phyloP scores from a whole-genome alignment of 306 rosid genomes.

The Castanea mollissima region DNA sequence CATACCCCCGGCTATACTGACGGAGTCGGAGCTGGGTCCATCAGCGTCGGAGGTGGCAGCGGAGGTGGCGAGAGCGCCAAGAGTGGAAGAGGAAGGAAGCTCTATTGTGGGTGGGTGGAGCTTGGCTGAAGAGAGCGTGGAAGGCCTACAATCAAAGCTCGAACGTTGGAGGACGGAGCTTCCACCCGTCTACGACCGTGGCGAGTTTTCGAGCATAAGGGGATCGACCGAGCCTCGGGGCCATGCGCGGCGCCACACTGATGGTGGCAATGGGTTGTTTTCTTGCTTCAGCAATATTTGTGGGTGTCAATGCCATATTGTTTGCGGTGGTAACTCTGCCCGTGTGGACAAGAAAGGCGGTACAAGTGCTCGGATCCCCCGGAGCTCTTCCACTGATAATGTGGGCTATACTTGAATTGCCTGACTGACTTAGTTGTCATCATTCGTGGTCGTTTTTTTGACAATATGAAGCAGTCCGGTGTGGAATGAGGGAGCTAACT shows the following conservation, averaged over 20 bases:
- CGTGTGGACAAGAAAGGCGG: slow-evolving; percentile 27
- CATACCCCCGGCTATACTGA: slow-evolving; percentile 16
- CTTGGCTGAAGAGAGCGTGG: slow-evolving; percentile 57
- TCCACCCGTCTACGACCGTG: slow-evolving; percentile 57
- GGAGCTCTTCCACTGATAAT: slow-evolving; percentile 37
- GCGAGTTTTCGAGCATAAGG: slow-evolving; percentile 41
- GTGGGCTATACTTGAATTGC: slow-evolving; percentile 31
- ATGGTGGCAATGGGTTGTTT: slow-evolving; percentile 60
- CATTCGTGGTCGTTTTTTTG: not conserved
- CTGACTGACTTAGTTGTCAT: not conserved
- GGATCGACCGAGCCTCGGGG: slow-evolving; percentile 3
- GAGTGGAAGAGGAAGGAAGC: slow-evolving; percentile 45
- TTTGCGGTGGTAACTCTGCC: slow-evolving; percentile 49
- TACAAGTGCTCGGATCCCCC: slow-evolving; percentile 21
- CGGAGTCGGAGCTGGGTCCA: slow-evolving; percentile 87
- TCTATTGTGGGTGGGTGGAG: slow-evolving; percentile 65
- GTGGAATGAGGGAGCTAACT: not conserved
- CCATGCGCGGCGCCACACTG: slow-evolving; percentile 41
- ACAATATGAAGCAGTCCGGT: not conserved
- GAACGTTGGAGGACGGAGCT: slow-evolving; percentile 82
- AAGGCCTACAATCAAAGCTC: slow-evolving; percentile 65
- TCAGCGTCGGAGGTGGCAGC: slow-evolving; percentile 95
- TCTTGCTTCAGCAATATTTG: slow-evolving; percentile 94
- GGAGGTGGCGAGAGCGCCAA: slow-evolving; percentile 40
- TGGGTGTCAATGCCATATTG: slow-evolving; percentile 79